Evolutionary conservation across 208 protist species (phyloP).

Genomic region (Phytomonas sp.): DNA sequence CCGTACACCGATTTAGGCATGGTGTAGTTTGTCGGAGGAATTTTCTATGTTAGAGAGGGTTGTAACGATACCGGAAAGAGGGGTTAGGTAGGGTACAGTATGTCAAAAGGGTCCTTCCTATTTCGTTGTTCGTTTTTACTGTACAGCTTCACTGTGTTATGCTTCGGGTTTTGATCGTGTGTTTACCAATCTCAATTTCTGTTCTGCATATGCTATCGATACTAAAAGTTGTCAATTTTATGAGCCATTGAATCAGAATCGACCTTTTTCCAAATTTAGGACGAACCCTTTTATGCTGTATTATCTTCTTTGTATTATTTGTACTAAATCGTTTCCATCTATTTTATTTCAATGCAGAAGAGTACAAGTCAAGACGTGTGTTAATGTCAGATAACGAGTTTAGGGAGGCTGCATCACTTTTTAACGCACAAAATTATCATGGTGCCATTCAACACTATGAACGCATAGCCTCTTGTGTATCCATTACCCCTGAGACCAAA

Average conservation of each 20-base stretch:
- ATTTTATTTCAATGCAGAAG: neutral
- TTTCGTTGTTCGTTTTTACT: neutral
- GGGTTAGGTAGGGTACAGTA: neutral
- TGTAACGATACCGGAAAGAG: neutral
- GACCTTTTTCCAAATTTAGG: neutral
- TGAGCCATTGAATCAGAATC: neutral
- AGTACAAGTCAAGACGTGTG: neutral
- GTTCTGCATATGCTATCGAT: neutral
- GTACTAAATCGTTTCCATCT: conserved; percentile 9
- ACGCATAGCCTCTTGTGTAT: conserved; percentile 18
- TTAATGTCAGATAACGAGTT: conserved; percentile 46
- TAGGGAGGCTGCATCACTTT: conserved; percentile 35
- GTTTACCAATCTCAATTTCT: neutral
- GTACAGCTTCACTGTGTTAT: neutral
- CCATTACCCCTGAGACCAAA: conserved; percentile 17
- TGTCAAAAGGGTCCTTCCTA: neutral
- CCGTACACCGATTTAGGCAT: neutral
- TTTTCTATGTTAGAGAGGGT: neutral
- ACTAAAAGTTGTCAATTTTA: neutral
- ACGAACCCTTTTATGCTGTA: neutral
- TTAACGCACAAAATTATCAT: conserved; percentile 29
- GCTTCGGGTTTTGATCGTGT: neutral
- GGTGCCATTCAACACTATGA: conserved; percentile 48
- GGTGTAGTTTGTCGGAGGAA: neutral
- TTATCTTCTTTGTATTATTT: conserved; percentile 6